phyloP scores from a whole-genome alignment of 108 stramenopile genomes.

The Fragilariopsis cylindrus region DNA sequence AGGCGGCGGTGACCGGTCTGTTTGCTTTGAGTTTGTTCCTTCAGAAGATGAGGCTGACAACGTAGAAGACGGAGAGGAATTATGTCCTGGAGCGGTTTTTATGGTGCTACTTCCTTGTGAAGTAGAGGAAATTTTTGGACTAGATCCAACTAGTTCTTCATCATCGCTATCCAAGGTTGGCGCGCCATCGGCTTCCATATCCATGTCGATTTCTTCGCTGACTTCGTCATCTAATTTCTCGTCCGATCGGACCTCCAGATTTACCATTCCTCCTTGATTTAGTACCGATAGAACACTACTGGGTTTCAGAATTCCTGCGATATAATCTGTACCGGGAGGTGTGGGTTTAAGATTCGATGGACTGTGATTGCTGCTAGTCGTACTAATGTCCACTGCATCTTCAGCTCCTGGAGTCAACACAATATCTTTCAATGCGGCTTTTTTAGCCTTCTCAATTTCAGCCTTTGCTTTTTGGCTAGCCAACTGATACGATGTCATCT shows the following conservation, averaged over 20 bases:
- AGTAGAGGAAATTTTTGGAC: not conserved
- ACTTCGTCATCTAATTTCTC: not conserved
- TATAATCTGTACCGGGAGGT: too few relatives aligned
- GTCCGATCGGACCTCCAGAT: not conserved
- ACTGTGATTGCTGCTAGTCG: not conserved
- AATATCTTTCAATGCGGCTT: conserved; percentile 42
- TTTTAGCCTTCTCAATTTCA: conserved; percentile 48
- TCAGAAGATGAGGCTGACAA: not conserved
- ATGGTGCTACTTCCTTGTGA: not conserved
- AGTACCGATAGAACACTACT: too few relatives aligned
- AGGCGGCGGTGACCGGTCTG: conserved; percentile 5
- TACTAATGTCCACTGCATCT: conserved; percentile 1
- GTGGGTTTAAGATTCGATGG: not conserved
- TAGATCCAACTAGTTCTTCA: not conserved
- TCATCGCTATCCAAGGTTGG: conserved; percentile 1
- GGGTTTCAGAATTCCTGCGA: too few relatives aligned
- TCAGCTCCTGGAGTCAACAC: conserved; percentile 37
- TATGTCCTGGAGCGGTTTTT: not conserved
- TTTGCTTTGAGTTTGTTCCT: not conserved
- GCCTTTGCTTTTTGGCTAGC: conserved; percentile 53
- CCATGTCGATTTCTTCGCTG: not conserved
- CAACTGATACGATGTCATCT: conserved; percentile 62
- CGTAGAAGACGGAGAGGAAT: not conserved
- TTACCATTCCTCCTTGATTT: not conserved
- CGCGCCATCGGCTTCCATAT: conserved; percentile 4